Evolutionary conservation across 2,329 filamentous ascomycete species (phyloP).

Genomic region (Metarhizium sp.): DNA sequence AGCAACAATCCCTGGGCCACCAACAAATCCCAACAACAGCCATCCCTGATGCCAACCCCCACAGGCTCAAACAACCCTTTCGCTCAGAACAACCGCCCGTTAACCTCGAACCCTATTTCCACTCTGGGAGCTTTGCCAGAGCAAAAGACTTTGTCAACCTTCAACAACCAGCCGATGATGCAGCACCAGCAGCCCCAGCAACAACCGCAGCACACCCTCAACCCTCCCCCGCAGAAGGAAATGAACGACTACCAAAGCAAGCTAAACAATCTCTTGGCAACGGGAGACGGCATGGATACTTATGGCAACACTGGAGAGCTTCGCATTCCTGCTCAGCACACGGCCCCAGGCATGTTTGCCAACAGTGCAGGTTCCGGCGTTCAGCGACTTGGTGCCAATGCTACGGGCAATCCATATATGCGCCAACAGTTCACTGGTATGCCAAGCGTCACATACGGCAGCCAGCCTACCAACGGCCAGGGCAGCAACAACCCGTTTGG

Average conservation of each 20-base stretch:
- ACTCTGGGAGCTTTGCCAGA: slow-evolving; percentile 70
- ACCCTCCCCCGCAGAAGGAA: slow-evolving; percentile 37
- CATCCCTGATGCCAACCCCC: slow-evolving; percentile 66
- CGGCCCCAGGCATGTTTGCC: slow-evolving; percentile 89
- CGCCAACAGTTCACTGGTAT: slow-evolving; percentile 74
- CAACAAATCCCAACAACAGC: slow-evolving; percentile 43
- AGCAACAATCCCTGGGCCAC: slow-evolving; percentile 93
- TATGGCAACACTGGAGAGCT: slow-evolving; percentile 96
- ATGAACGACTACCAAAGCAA: slow-evolving; percentile 58
- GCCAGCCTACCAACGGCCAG: slow-evolving; percentile 43
- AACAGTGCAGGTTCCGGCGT: slow-evolving; percentile 86
- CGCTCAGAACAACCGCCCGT: slow-evolving; percentile 61
- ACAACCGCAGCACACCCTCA: slow-evolving; percentile 20
- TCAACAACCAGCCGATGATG: slow-evolving; percentile 42
- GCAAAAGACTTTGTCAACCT: slow-evolving; percentile 62
- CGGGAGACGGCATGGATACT: slow-evolving; percentile 89
- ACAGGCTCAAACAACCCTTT: slow-evolving; percentile 99
- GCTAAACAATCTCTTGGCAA: slow-evolving; percentile 78
- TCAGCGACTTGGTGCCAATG: slow-evolving; percentile 57
- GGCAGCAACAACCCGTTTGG: slow-evolving; percentile 50
- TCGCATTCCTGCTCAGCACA: slow-evolving; percentile 93
- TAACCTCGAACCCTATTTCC: slow-evolving; percentile 46
- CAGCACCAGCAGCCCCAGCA: slow-evolving; percentile 32
- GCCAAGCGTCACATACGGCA: slow-evolving; percentile 48
- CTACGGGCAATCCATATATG: slow-evolving; percentile 83